Percentiles rank a stretch among this genome's conserved stretches.
Evolutionary conservation across 75 land plant genomes (phyloP).

Genomic region (Picea sitchensis): DNA sequence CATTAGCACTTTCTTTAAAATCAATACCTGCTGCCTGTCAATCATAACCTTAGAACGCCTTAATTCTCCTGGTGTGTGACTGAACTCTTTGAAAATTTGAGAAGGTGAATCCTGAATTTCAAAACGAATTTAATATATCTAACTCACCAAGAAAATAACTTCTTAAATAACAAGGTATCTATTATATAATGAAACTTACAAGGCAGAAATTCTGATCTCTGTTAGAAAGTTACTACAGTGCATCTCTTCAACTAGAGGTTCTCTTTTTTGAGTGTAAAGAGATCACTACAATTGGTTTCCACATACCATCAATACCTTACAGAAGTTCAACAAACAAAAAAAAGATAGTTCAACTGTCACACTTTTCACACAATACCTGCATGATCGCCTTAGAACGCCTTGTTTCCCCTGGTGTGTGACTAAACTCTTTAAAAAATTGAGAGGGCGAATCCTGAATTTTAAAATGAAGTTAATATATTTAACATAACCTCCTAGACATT

Average conservation of each 20-base stretch:
- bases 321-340: too few relatives aligned
- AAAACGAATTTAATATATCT: background rate
- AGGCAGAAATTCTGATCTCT: background rate
- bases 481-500: background rate
- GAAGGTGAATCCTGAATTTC: conserved; percentile 21
- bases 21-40: conserved; percentile 70
- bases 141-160: background rate
- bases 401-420: conserved; percentile 51
- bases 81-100: conserved; percentile 33
- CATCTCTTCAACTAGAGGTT: conserved; percentile 32
- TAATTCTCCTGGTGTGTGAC: conserved; percentile 49
- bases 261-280: background rate
- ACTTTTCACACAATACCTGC: too few relatives aligned
- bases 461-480: background rate
- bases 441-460: conserved; percentile 20
- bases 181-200: background rate
- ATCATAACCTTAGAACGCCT: conserved; percentile 47
- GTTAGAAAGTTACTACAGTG: conserved; percentile 17
- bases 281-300: too few relatives aligned
- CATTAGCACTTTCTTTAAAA: background rate
- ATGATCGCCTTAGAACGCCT: conserved; percentile 27
- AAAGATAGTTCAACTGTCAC: too few relatives aligned
- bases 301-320: too few relatives aligned
- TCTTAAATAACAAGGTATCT: background rate
- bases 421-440: conserved; percentile 34